Percentiles rank a stretch among this genome's conserved stretches.
These are phyloP conservation scores for Chlorella sp. DNA, from an alignment of 139 green algal genomes.

Conservation along the genomic window DNA sequence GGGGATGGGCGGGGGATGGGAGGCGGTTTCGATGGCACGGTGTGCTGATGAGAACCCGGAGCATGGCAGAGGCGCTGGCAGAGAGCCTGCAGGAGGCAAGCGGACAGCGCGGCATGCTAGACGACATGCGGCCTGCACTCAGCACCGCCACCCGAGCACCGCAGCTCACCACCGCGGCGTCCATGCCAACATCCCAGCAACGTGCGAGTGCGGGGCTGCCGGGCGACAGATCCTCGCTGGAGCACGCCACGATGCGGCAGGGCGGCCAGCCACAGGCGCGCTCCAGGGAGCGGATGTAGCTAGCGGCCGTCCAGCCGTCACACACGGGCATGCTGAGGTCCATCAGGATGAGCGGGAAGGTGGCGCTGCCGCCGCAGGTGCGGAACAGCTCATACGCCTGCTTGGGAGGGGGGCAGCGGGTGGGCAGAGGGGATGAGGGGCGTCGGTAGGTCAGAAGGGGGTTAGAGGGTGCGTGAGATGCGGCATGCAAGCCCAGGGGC, in stretches of 20 bases:
- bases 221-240: not conserved
- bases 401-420: not conserved
- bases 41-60: too few species aligned
- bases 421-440: not conserved
- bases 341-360: constrained; percentile 14
- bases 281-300: constrained; percentile 17
- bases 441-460: too few species aligned
- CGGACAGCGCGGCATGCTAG: too few species aligned
- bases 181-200: constrained; percentile 19
- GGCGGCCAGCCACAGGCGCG: not conserved
- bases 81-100: too few species aligned
- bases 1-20: too few species aligned
- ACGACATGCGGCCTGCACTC: too few species aligned
- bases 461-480: too few species aligned
- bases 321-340: not conserved
- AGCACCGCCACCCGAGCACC: not conserved
- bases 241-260: not conserved
- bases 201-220: not conserved
- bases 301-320: constrained; percentile 6
- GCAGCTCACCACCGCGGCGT: not conserved
- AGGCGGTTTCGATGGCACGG: too few species aligned
- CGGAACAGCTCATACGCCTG: not conserved
- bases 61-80: too few species aligned
- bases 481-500: too few species aligned
- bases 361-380: not conserved